Base-by-base conservation (phyloP, 345 rosid genomes). In the Populus ilicifolia region DNA sequence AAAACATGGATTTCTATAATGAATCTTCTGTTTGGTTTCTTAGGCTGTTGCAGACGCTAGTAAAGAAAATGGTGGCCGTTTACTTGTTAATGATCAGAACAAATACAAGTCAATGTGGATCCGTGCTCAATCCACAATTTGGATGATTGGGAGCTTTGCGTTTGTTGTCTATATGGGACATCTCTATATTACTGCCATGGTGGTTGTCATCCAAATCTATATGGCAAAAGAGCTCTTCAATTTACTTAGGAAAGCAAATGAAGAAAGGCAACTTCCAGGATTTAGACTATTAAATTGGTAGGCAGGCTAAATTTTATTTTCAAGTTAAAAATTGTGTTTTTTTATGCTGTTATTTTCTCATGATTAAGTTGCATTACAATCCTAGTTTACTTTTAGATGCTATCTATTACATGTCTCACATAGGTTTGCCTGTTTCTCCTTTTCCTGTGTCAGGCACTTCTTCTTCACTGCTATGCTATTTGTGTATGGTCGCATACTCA, bases 401-500 rank as follows among this genome's bases (percentile, higher is more conserved):
- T 21, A 17, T 48, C 50, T 1, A 44, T 44, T 13, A 46, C 43
- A 1, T 73, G 39, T 35, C 6, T 69, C 56, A 69, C 46, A 44
- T 71, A 29, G 46, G 46, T 33, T 52, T 73, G 38, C 38, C 12
- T 8, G 12, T 43, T 62, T 70, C 41, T 38, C 39, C 39, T 43
- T 63, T 38, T 63, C 56, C 38, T 73, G 29, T 85, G 82, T 33
- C 88, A 93, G 99, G 99, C 92, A 93, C 81, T 96, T 96, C 86
- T 93, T 96, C 91, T 93, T 96, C 89, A 92, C 98, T 52, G 97
- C 92, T 29, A 96, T 96, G 99, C 84, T 93, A 69, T 96, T 93
- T 79, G 96, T 96, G 8, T 96, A 93, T 80, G 99, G 99, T 35
- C 92, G 97, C 80, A 90, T 93, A 78, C 97, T 93, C 83, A 96